Conservation (phyloP, 805 yeast genomes). For the Yamadazyma scolyti region DNA sequence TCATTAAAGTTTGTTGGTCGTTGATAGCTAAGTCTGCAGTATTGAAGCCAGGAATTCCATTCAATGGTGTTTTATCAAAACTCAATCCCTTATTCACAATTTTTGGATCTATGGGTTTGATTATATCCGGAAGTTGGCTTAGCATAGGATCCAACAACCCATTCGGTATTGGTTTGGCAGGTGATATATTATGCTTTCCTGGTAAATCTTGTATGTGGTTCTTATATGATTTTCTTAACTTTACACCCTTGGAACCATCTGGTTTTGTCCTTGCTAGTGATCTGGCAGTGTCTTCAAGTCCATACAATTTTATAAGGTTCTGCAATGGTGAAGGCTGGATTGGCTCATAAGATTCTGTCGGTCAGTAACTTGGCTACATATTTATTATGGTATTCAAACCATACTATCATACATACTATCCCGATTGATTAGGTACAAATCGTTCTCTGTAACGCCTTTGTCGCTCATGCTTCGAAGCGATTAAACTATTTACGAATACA, state of each 20-base stretch:
- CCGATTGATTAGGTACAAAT: constrained; percentile 4
- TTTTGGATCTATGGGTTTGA: constrained; percentile 48
- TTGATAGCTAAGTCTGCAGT: constrained; percentile 61
- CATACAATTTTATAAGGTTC: constrained; percentile 68
- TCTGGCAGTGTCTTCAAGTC: constrained; percentile 61
- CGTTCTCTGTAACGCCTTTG: no score
- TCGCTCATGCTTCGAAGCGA: no score
- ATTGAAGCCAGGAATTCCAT: constrained; percentile 78
- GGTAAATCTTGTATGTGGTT: constrained; percentile 86
- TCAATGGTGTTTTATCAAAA: constrained; percentile 61
- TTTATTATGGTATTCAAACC: background rate
- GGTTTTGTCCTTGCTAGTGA: constrained; percentile 85
- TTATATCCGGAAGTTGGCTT: constrained; percentile 39
- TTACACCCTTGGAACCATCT: constrained; percentile 88
- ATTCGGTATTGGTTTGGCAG: constrained; percentile 29
- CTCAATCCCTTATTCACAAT: constrained; percentile 47
- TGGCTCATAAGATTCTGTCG: constrained; percentile 19
- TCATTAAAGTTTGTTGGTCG: constrained; percentile 39
- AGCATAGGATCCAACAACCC: constrained; percentile 35
- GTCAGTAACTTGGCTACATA: no score
- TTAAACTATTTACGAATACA: no score
- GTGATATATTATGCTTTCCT: constrained; percentile 71
- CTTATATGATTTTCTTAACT: constrained; percentile 90
- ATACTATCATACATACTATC: constrained; percentile 4
- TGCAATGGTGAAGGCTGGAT: constrained; percentile 68